Base-by-base conservation (phyloP, 2,329 filamentous ascomycete species). In the Phoma herbarum region DNA sequence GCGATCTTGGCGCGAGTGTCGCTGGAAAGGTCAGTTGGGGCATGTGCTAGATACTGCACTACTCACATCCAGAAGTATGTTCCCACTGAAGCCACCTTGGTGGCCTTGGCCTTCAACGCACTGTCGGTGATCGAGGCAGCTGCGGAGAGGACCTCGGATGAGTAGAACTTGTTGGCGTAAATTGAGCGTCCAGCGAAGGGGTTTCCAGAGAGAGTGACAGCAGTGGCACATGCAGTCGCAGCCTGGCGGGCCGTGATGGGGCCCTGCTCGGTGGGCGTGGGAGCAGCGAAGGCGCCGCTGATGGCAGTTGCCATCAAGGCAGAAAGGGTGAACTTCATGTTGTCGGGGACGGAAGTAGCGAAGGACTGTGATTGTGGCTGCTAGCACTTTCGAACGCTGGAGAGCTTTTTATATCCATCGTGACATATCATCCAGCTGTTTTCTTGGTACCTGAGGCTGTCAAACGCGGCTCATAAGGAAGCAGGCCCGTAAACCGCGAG, bases 101-200 rank as follows among this genome's bases (percentile, higher is more conserved):
- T 74, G 2, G 82, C 82, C 42, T 77, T 81, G 31, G 85, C 82
- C 12, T 82, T 82, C 73, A 85, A 75, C 44, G 85, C 78, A 14
- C 83, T 64, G 48, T 75, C 73, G 37, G 68, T 70, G 33, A 85
- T 86, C 18, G 88, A 86, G 29, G 90, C 83, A 20, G 88, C 89
- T 28, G 83, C 79, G 20, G 76, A 81, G 43, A 79, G 79, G 56
- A 85, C 81, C 68, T 85, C 83, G 7, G 82, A 81, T 22, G 82
- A 77, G 72, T 85, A 85, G 68, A 82, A 84, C 18, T 81, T 78
- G 69, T 85, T 85, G 53, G 79, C 80, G 61, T 84, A 84, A 57
- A 83, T 76, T 57, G 82, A 77, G 62, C 82, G 80, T 31, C 79
- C 80, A 20, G 75, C 72, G 62, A 85, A 85, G 2, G 82, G 82